phyloP scores from a whole-genome alignment of 2,329 filamentous ascomycete genomes.

The Phyllosticta citriasiana region DNA sequence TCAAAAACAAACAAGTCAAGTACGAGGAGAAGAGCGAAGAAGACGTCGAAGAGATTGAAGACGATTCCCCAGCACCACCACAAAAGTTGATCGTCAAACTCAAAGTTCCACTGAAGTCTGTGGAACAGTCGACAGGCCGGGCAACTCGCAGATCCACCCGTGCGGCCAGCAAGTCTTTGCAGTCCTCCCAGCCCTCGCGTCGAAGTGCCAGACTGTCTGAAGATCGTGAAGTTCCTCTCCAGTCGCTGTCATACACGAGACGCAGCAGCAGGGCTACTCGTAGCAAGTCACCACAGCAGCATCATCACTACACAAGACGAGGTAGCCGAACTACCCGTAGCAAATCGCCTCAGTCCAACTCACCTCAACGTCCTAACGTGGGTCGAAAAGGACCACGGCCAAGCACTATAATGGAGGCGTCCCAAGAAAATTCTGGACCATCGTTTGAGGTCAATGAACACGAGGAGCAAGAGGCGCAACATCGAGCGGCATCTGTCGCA shows the following conservation, averaged over 20 bases:
- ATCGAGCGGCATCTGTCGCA: not conserved
- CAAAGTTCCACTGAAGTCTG: slow-evolving; percentile 21
- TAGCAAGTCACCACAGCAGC: slow-evolving; percentile 29
- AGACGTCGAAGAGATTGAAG: slow-evolving; percentile 28
- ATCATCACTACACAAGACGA: slow-evolving; percentile 46
- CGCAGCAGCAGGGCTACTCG: slow-evolving; percentile 40
- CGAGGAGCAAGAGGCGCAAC: not conserved
- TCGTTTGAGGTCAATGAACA: slow-evolving; percentile 26
- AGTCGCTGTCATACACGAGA: slow-evolving; percentile 45
- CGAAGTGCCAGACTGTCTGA: slow-evolving; percentile 51
- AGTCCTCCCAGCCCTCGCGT: slow-evolving; percentile 21
- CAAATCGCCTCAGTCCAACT: not conserved
- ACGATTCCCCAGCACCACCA: slow-evolving; percentile 15
- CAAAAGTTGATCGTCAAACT: slow-evolving; percentile 32
- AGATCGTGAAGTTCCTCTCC: slow-evolving; percentile 45
- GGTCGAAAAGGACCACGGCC: slow-evolving; percentile 40
- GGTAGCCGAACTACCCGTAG: slow-evolving; percentile 12
- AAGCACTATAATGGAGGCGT: slow-evolving; percentile 44
- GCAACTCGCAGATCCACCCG: slow-evolving; percentile 27
- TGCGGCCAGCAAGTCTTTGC: slow-evolving; percentile 27
- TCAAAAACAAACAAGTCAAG: slow-evolving; percentile 39
- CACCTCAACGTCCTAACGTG: not conserved
- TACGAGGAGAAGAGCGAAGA: slow-evolving; percentile 47
- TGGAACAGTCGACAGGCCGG: slow-evolving; percentile 7
- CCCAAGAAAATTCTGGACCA: slow-evolving; percentile 33